phyloP scores from a whole-genome alignment of 768 basidiomycete species.

The Cyclocybe cylindracea region DNA sequence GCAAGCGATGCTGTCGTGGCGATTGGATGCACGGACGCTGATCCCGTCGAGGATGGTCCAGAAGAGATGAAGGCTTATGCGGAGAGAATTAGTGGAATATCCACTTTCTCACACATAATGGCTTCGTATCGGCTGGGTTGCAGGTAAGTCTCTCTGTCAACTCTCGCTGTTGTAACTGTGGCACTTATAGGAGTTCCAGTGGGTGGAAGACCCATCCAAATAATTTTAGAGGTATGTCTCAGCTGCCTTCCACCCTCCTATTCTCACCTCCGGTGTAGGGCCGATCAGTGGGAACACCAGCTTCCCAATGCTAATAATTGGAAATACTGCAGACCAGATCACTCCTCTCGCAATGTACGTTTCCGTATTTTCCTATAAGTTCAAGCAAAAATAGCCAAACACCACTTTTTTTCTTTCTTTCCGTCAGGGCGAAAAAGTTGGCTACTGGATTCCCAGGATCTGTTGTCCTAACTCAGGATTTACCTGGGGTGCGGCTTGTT shows the following conservation, averaged over 20 bases:
- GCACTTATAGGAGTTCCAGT: background rate
- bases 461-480: slow-evolving; percentile 41
- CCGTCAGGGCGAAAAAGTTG: slow-evolving; percentile 37
- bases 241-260: too few species aligned
- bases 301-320: slow-evolving; percentile 39
- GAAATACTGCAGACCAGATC: slow-evolving; percentile 38
- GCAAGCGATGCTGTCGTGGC: background rate
- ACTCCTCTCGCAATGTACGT: slow-evolving; percentile 29
- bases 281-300: slow-evolving; percentile 36
- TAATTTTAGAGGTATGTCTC: slow-evolving; percentile 5
- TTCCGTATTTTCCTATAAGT: too few species aligned
- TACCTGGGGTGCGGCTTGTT: slow-evolving; percentile 31
- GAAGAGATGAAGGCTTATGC: background rate
- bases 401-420: background rate
- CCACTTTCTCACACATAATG: too few species aligned
- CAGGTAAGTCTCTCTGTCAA: background rate
- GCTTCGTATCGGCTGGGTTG: background rate
- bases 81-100: too few species aligned
- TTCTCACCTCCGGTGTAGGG: slow-evolving; percentile 17
- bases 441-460: slow-evolving; percentile 34
- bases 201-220: slow-evolving; percentile 5
- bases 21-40: background rate
- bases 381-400: slow-evolving; percentile 16
- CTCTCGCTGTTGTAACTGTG: background rate
- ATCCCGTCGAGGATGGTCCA: background rate